Evolutionary conservation across 2,329 filamentous ascomycete species (phyloP).

Genomic region (Exophiala oligosperma): DNA sequence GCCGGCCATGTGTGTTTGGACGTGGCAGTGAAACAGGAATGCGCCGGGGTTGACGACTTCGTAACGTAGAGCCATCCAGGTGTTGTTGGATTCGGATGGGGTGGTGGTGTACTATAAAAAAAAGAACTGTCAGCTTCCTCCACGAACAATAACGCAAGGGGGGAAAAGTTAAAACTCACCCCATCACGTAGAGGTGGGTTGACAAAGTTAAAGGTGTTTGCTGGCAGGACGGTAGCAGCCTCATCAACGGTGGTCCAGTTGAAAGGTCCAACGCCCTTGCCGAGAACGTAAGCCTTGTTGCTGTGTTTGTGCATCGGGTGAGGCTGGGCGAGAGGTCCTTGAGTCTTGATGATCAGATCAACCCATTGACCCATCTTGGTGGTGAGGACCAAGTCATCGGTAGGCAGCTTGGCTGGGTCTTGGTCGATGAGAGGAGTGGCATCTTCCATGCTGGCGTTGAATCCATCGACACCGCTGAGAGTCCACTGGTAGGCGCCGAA

Average conservation of each 20-base stretch:
- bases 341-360: conserved; percentile 53
- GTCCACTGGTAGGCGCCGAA: conserved; percentile 55
- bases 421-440: conserved; percentile 48
- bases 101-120: conserved; percentile 40
- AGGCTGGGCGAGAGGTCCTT: conserved; percentile 50
- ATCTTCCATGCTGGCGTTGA: conserved; percentile 40
- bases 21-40: conserved; percentile 59
- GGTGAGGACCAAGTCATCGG: conserved; percentile 51
- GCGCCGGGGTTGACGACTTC: conserved; percentile 55
- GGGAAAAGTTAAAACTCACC: conserved; percentile 14
- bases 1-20: conserved; percentile 54
- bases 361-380: conserved; percentile 55
- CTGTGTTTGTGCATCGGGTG: conserved; percentile 67
- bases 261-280: conserved; percentile 52
- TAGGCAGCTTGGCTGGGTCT: conserved; percentile 37
- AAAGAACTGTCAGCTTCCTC: conserved; percentile 2
- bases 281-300: conserved; percentile 60
- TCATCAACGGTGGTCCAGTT: conserved; percentile 56
- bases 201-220: conserved; percentile 57
- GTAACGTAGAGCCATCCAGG: conserved; percentile 56
- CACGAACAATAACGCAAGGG: neutral
- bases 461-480: conserved; percentile 47
- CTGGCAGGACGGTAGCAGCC: conserved; percentile 45
- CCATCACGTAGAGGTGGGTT: conserved; percentile 56
- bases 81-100: conserved; percentile 32